Base-by-base conservation (phyloP, 352 stramenopile species). In the Globisporangium lucens region DNA sequence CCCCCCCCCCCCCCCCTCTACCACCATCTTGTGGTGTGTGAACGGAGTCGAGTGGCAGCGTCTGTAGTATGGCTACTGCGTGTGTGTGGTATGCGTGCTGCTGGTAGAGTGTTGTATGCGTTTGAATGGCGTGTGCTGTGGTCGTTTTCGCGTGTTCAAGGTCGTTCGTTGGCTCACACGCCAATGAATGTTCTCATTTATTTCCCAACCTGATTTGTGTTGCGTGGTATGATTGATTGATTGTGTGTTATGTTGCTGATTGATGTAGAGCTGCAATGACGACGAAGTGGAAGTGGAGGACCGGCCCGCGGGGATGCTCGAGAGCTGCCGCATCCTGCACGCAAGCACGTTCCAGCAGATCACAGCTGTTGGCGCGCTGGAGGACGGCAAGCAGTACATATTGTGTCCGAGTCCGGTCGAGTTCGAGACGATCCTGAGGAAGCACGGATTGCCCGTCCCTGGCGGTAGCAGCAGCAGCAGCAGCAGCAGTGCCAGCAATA, bases 311-410 rank as follows among this genome's bases (percentile, higher is more conserved):
- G 83, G 85, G n/a, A 56, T 89, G 24, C 66, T 93, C 17, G 81
- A 87, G 61, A 64, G 41, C 56, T 91, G 82, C 56, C 74, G 75
- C 41, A 77, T 93, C 52, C 70, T 93, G 20, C 74, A 90, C 61
- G 82, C 83, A 6, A 74, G 61, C 13, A 79, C 82, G 47, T 66
- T 91, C 36, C 56, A 81, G 58, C 63, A 75, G 10, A 63, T 91
- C 38, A 73, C 72, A 17, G 71, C 80, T 17, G 64, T 79, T 2
- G 22, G 35, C 1, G 64, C 60, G 29, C 89, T 85, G 52, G 77
- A 91, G 49, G 85, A 93, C 63, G 75, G 85, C 66, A 89, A 89
- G 70, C 81, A 90, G 71, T 93, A 93, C 61, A 81, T 91, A 33
- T 60, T 93, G 56, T 93, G 85, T 43, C 72, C 77, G 47, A 78